Evolutionary conservation across 2,329 filamentous ascomycete species (phyloP).

Genomic region (Alternaria tenuissima): DNA sequence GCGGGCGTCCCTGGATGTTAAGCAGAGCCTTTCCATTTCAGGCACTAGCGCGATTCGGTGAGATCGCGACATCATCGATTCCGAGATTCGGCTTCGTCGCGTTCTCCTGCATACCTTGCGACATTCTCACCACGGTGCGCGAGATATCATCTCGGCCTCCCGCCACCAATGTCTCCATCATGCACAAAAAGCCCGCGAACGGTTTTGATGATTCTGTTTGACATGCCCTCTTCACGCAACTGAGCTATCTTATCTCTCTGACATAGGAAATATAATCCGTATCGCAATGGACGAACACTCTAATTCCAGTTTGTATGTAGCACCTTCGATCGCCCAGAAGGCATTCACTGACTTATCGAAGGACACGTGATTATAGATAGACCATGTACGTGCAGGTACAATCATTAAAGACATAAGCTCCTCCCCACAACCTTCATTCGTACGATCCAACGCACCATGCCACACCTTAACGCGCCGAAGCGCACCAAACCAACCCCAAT

Average conservation of each 20-base stretch:
- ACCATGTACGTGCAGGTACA: neutral
- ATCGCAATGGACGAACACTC: too few relatives aligned
- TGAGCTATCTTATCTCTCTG: neutral
- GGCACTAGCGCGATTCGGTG: too few relatives aligned
- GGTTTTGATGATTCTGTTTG: neutral
- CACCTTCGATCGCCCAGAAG: neutral
- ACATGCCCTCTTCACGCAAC: neutral
- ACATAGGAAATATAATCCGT: neutral
- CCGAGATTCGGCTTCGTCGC: too few relatives aligned
- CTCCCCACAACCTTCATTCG: neutral
- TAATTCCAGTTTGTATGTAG: neutral
- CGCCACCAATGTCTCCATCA: neutral
- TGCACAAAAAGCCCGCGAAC: neutral
- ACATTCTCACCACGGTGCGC: too few relatives aligned
- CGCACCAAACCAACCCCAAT: too few relatives aligned
- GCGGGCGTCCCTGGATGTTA: too few relatives aligned
- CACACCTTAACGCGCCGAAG: too few relatives aligned
- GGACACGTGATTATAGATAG: neutral
- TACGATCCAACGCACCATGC: neutral
- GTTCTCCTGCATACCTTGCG: too few relatives aligned
- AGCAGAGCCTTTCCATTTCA: too few relatives aligned
- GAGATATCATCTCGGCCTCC: rapidly evolving
- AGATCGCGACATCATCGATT: too few relatives aligned
- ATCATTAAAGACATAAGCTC: neutral
- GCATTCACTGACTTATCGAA: neutral